Conservation (phyloP, 2,329 filamentous ascomycete species). For the Tolypocladium capitatum region DNA sequence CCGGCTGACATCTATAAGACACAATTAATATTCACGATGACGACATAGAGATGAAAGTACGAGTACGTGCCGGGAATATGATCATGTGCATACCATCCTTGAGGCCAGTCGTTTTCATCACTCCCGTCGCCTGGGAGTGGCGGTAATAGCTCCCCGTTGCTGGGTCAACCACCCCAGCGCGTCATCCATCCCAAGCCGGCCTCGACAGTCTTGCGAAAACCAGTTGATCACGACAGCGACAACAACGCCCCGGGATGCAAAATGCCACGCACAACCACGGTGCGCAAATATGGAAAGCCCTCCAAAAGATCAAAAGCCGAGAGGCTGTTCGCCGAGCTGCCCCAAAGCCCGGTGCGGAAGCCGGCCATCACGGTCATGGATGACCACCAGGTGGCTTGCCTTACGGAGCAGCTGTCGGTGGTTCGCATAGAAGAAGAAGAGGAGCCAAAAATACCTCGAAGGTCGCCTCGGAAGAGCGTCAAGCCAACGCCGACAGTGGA, state of each 20-base stretch:
- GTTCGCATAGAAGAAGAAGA: constrained; percentile 14
- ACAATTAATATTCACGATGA: too few species aligned
- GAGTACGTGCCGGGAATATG: too few species aligned
- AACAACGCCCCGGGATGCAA: constrained; percentile 5
- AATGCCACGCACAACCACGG: constrained; percentile 31
- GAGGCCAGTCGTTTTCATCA: too few species aligned
- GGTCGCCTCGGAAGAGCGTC: constrained; percentile 7
- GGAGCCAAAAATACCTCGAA: background rate
- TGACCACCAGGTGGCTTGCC: constrained; percentile 16
- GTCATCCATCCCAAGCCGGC: background rate
- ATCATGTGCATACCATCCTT: too few species aligned
- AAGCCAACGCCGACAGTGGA: constrained; percentile 2
- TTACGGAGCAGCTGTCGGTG: constrained; percentile 21
- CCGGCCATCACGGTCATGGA: constrained; percentile 6
- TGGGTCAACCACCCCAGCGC: background rate
- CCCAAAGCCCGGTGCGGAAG: constrained; percentile 32
- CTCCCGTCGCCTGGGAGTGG: too few species aligned
- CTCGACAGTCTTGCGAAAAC: background rate
- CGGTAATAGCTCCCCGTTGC: background rate
- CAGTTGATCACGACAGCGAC: background rate
- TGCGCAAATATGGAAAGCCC: constrained; percentile 38
- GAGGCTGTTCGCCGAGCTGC: constrained; percentile 37
- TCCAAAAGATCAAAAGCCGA: constrained; percentile 32
- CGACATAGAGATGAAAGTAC: too few species aligned
- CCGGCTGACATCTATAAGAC: too few species aligned